Evolutionary conservation across 352 stramenopile genomes (phyloP).

Genomic region (Blastocystis sp.): DNA sequence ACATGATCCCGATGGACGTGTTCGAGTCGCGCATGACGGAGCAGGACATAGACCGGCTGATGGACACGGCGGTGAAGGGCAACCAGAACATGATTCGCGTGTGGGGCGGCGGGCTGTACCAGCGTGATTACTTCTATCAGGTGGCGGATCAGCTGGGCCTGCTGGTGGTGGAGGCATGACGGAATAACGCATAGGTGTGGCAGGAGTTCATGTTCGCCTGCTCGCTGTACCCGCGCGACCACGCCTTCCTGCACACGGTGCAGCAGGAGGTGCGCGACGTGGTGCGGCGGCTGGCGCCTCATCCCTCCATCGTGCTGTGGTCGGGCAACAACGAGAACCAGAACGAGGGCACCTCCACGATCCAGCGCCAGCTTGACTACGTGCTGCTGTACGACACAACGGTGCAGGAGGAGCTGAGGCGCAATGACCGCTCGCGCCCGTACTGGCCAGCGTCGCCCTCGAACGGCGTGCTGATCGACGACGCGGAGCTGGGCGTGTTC

Average conservation of each 20-base stretch:
- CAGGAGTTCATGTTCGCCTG: constrained; percentile 86
- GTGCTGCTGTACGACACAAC: constrained; percentile 80
- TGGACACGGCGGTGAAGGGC: constrained; percentile 51
- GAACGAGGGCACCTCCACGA: constrained; percentile 74
- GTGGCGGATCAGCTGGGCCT: constrained; percentile 80
- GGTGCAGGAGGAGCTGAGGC: constrained; percentile 70
- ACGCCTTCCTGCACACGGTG: constrained; percentile 76
- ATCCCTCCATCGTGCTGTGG: constrained; percentile 82
- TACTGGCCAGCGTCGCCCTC: constrained; percentile 83
- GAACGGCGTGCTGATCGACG: constrained; percentile 78
- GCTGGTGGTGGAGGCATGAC: constrained; percentile 68
- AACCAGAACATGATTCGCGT: constrained; percentile 76
- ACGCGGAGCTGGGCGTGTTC: constrained; percentile 74
- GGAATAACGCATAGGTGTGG: constrained; percentile 74
- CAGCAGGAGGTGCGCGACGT: constrained; percentile 76
- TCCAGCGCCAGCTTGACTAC: constrained; percentile 74
- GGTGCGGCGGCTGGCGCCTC: constrained; percentile 77
- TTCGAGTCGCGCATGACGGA: constrained; percentile 65
- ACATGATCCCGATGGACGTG: constrained; percentile 70
- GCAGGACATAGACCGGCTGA: constrained; percentile 18
- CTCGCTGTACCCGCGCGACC: constrained; percentile 79
- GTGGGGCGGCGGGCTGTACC: constrained; percentile 83
- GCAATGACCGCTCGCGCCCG: constrained; percentile 75
- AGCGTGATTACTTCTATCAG: constrained; percentile 80
- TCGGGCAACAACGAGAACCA: constrained; percentile 84